Base-by-base conservation (phyloP, 2,329 filamentous ascomycete genomes). In the Fusarium pininemorale region DNA sequence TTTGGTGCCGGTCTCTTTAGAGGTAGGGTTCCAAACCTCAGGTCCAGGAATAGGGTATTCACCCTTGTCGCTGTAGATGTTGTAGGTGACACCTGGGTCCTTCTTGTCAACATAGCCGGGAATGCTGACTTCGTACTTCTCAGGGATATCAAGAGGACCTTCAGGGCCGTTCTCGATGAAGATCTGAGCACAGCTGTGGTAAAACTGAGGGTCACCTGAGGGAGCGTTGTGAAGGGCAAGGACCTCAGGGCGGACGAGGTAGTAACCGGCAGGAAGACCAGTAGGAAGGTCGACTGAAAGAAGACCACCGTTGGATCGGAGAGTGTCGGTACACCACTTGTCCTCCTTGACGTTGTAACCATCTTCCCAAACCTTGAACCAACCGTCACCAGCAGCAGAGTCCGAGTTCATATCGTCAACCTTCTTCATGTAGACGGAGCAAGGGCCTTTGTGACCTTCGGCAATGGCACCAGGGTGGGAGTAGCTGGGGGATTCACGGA, bases 341-440 rank as follows among this genome's bases (percentile, higher is more conserved):
- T 84, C 80, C 4, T 84, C 84, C 10, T 79, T 75, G 10, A 83
- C 79, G 75, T 93, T 86, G 81, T 92, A 93, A 51, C 91, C 91
- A 58, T 91, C 87, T 66, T 93, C 88, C 85, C 88, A 94, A 79
- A 95, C 89, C 86, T 94, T 94, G 87, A 95, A 93, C 93, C 93
- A 95, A 44, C 92, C 92, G 57, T 85, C 83, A 9, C 92, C 92
- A 30, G 86, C 83, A 56, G 90, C 90, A 18, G 87, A 81, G 72
- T 86, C 83, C 28, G 79, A 80, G 18, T 83, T 83, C 66, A 91
- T 89, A 65, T 90, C 86, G 72, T 85, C 82, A 4, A 94, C 88
- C 77, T 90, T 89, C 84, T 94, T 94, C 83, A 94, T 85, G 81
- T 94, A 95, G 30, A 94, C 88, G 35, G 92, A 88, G 78, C 92